Conservation (phyloP, 2,329 filamentous ascomycete species). For the Dothideomycetidae sp. region DNA sequence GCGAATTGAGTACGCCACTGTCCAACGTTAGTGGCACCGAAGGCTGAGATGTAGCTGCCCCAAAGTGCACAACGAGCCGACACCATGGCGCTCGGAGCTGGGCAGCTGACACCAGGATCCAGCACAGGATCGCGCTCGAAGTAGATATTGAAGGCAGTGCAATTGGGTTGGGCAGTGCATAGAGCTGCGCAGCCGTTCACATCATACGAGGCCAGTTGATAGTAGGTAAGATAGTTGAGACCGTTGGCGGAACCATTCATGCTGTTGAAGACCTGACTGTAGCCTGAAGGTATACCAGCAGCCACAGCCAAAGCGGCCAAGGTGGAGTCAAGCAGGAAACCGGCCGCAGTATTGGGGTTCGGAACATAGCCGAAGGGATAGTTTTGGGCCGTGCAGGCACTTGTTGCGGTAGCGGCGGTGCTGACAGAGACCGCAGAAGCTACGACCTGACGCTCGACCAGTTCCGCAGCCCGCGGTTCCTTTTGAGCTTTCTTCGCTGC, state of each 20-base stretch:
- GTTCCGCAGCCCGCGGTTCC: not conserved
- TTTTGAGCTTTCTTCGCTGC: not conserved
- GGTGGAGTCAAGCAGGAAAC: constrained; percentile 10
- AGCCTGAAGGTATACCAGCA: constrained; percentile 11
- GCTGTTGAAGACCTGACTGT: constrained; percentile 11
- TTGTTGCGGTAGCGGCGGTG: not conserved
- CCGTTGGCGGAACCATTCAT: constrained; percentile 10
- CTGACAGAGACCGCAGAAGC: not conserved
- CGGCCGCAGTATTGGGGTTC: constrained; percentile 10
- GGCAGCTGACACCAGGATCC: constrained; percentile 4
- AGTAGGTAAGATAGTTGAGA: constrained; percentile 6
- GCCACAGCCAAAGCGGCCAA: constrained; percentile 7
- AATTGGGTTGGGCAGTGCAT: constrained; percentile 8
- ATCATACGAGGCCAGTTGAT: constrained; percentile 8
- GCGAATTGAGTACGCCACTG: constrained; percentile 18
- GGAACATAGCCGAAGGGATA: constrained; percentile 8
- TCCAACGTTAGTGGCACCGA: constrained; percentile 18
- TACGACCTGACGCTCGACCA: constrained; percentile 3
- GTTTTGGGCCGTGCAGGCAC: constrained; percentile 1
- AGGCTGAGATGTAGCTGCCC: constrained; percentile 4
- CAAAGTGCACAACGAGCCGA: constrained; percentile 10
- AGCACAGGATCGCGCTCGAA: constrained; percentile 13
- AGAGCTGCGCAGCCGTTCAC: constrained; percentile 2
- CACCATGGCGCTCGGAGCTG: constrained; percentile 5
- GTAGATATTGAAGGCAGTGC: constrained; percentile 12